A percentile compares a stretch with the other conserved stretches of the same genome.
phyloP scores from a whole-genome alignment of 176 grass and related monocot genomes.

The Pontederia crassipes region DNA sequence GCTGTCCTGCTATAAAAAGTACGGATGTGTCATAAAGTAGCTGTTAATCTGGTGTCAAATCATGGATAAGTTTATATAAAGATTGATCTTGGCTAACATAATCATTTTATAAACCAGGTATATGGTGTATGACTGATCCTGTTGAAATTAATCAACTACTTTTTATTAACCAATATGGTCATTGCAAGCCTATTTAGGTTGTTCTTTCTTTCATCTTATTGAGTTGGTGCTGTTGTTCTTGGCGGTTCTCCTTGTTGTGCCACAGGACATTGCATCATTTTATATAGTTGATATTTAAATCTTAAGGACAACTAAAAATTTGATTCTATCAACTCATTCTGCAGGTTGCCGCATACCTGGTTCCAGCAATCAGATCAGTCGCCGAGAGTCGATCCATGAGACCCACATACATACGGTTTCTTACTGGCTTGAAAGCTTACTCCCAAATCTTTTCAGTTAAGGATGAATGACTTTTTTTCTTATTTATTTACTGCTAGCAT shows the following conservation, averaged over 20 bases:
- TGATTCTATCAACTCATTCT: slow-evolving; percentile 15
- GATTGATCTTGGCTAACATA: too few species aligned
- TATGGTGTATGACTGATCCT: too few species aligned
- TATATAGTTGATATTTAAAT: slow-evolving; percentile 3
- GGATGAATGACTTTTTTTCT: background rate
- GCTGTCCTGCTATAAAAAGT: background rate
- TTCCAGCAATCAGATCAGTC: slow-evolving; percentile 70
- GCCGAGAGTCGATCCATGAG: slow-evolving; percentile 71
- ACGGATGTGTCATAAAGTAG: too few species aligned
- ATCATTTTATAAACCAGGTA: too few species aligned
- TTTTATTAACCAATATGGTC: too few species aligned
- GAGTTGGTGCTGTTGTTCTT: too few species aligned
- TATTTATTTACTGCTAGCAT: slow-evolving; percentile 4
- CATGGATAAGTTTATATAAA: too few species aligned
- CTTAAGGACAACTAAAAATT: slow-evolving; percentile 10
- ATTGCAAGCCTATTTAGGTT: too few species aligned
- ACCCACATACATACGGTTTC: slow-evolving; percentile 87
- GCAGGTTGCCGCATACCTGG: slow-evolving; percentile 82
- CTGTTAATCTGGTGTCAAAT: too few species aligned
- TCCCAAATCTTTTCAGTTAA: slow-evolving; percentile 92
- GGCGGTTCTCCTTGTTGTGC: too few species aligned
- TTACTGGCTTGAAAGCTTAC: slow-evolving; percentile 96
- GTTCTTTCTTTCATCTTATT: too few species aligned
- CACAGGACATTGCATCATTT: background rate
- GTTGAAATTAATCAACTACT: too few species aligned